These are phyloP conservation scores for Asparagopsis taxiformis DNA, from an alignment of 31 red algal species.

Conservation along the genomic window DNA sequence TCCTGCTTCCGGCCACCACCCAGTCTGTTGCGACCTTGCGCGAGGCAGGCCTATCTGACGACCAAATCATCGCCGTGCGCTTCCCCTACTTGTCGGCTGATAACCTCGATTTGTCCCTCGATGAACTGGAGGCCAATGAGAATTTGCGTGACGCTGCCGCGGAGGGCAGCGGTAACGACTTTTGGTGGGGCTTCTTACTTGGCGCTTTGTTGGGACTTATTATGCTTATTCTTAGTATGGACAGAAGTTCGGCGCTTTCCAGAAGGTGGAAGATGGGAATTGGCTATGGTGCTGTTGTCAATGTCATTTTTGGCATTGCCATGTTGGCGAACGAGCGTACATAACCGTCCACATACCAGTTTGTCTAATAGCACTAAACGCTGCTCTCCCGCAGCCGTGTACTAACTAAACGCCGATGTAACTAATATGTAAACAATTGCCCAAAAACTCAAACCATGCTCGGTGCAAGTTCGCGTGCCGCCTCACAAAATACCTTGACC, in stretches of 20 bases:
- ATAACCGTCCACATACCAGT: not conserved
- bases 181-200: constrained; percentile 36
- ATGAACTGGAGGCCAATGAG: constrained; percentile 19
- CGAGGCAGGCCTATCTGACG: constrained; percentile 4
- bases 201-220: constrained; percentile 59
- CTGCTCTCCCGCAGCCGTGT: not conserved
- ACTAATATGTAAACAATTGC: too few species aligned
- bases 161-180: constrained; percentile 23
- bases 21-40: constrained; percentile 15
- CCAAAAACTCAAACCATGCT: constrained; percentile 3
- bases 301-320: constrained; percentile 46
- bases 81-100: constrained; percentile 9
- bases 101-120: not conserved
- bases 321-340: constrained; percentile 25
- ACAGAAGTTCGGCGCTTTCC: constrained; percentile 44
- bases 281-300: constrained; percentile 32
- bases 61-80: constrained; percentile 19
- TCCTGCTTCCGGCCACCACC: constrained; percentile 7
- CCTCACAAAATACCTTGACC: constrained; percentile 65
- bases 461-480: constrained; percentile 31
- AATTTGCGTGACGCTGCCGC: not conserved
- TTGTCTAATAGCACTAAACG: too few species aligned
- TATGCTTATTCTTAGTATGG: constrained; percentile 57
- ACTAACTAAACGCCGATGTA: not conserved
- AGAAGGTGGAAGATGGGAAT: constrained; percentile 57